phyloP scores from a whole-genome alignment of 2,329 filamentous ascomycete species.

The Fusarium pseudoanthophilum region DNA sequence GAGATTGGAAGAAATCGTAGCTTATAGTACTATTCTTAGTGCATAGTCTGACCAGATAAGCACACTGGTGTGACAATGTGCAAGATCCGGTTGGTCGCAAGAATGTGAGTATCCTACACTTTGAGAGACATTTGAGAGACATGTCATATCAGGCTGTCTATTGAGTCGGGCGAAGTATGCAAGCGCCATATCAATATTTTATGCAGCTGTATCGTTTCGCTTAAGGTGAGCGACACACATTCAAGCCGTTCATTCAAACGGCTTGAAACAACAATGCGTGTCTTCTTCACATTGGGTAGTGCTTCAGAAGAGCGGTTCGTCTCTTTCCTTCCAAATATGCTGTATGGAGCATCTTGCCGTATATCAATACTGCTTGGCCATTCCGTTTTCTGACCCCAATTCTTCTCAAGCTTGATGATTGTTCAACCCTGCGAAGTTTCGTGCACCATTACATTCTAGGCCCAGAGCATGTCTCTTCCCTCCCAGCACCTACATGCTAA shows the following conservation, averaged over 20 bases:
- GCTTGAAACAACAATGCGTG: background rate
- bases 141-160: background rate
- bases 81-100: background rate
- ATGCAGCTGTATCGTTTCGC: fast-evolving
- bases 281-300: background rate
- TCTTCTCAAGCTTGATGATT: too few species aligned
- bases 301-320: background rate
- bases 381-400: too few species aligned
- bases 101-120: too few species aligned
- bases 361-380: too few species aligned
- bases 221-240: fast-evolving
- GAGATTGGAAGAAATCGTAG: fast-evolving
- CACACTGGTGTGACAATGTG: background rate
- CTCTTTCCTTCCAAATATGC: fast-evolving
- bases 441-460: fast-evolving
- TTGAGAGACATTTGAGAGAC: fast-evolving
- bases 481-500: fast-evolving
- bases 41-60: too few species aligned
- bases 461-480: background rate
- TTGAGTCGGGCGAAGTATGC: background rate
- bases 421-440: too few species aligned
- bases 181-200: background rate
- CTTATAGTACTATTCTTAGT: fast-evolving
- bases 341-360: too few species aligned
- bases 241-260: fast-evolving